phyloP scores from a whole-genome alignment of 2,329 filamentous ascomycete genomes.

The Aspergillus proliferans region DNA sequence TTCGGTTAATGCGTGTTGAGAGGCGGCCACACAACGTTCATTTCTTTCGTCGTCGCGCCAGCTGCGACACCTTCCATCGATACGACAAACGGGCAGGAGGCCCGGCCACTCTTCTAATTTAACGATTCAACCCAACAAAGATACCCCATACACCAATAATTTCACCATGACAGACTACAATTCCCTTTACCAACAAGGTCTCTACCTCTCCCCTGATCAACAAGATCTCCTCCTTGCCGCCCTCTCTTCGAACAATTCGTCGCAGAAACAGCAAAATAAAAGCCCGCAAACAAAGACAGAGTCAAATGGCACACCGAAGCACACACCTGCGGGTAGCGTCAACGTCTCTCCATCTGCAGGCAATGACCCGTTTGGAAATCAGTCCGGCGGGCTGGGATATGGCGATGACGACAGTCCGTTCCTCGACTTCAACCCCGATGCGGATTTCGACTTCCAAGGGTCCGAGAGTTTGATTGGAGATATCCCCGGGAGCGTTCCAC shows the following conservation, averaged over 20 bases:
- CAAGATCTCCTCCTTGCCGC: conserved; percentile 70
- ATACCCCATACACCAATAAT: background rate
- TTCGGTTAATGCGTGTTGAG: too few relatives aligned
- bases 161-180: conserved; percentile 33
- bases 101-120: conserved; percentile 17
- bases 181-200: conserved; percentile 46
- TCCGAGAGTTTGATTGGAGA: conserved; percentile 69
- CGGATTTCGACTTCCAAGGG: conserved; percentile 64
- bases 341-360: conserved; percentile 26
- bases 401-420: conserved; percentile 66
- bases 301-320: conserved; percentile 30
- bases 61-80: conserved; percentile 4
- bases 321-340: conserved; percentile 39
- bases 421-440: conserved; percentile 73
- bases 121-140: background rate
- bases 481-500: conserved; percentile 48
- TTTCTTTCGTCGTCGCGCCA: too few relatives aligned
- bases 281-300: conserved; percentile 18
- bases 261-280: conserved; percentile 24
- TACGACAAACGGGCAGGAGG: conserved; percentile 29
- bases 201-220: conserved; percentile 69
- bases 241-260: conserved; percentile 61
- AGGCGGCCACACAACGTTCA: too few relatives aligned
- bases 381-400: conserved; percentile 46
- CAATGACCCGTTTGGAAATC: conserved; percentile 28